phyloP scores from a whole-genome alignment of 805 yeast genomes.

The Cyberlindnera veronae region DNA sequence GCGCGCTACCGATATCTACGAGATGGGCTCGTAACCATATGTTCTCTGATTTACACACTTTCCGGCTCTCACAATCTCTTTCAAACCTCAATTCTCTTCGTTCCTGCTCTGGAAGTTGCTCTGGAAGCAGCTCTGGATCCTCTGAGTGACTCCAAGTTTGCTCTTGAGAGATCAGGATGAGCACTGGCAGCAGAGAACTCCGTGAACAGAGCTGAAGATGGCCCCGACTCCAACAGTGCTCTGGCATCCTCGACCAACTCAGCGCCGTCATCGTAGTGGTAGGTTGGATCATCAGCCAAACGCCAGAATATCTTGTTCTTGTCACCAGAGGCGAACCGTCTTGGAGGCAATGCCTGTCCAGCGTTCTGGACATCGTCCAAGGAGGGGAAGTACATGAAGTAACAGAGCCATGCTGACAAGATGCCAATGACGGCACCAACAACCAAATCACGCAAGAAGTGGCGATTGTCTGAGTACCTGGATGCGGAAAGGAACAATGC shows the following conservation, averaged over 20 bases:
- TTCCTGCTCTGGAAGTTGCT: not conserved
- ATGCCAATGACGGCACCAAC: slow-evolving; percentile 39
- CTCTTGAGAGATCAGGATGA: slow-evolving; percentile 1
- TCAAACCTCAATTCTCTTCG: slow-evolving; percentile 1
- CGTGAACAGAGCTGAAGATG: not conserved
- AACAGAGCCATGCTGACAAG: slow-evolving; percentile 32
- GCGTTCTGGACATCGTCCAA: slow-evolving; percentile 26
- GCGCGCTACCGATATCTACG: slow-evolving; percentile 1
- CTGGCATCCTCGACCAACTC: slow-evolving; percentile 2
- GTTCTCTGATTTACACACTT: too few species aligned
- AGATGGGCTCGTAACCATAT: slow-evolving; percentile 2
- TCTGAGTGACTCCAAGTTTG: not conserved
- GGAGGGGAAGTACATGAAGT: slow-evolving; percentile 41
- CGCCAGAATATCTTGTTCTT: slow-evolving; percentile 37
- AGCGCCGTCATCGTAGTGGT: slow-evolving; percentile 14
- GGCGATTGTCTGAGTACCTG: slow-evolving; percentile 47
- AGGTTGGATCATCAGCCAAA: slow-evolving; percentile 29
- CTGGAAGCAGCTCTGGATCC: not conserved
- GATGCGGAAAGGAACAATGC: slow-evolving; percentile 37
- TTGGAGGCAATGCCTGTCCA: slow-evolving; percentile 44
- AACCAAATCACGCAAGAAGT: slow-evolving; percentile 38
- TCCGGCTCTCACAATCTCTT: not conserved
- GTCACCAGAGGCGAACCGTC: slow-evolving; percentile 31
- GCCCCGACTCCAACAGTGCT: too few species aligned
- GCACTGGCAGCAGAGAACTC: not conserved